Conservation (phyloP, 164 flowering plant genomes). For the Piper betle region DNA sequence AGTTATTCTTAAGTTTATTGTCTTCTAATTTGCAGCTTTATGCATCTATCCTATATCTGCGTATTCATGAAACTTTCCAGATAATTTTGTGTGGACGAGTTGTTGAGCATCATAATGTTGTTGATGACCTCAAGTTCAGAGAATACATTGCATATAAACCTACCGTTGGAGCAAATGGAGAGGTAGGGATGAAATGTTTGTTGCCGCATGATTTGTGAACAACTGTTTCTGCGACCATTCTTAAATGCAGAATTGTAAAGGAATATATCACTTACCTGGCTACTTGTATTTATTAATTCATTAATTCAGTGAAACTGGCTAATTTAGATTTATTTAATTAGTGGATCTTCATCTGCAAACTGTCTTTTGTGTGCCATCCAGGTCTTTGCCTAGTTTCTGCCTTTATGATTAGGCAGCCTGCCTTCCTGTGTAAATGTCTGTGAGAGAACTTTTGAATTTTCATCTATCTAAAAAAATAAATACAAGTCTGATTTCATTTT, state of each 20-base stretch:
- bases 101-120: slow-evolving; percentile 70
- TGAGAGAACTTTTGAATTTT: no score
- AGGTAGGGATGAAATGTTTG: slow-evolving; percentile 32
- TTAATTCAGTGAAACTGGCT: no score
- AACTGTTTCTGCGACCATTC: not conserved
- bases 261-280: not conserved
- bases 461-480: no score
- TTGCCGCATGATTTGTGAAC: not conserved
- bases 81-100: slow-evolving; percentile 59
- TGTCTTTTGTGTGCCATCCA: no score
- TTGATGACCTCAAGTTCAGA: slow-evolving; percentile 53
- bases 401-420: no score
- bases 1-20: not conserved
- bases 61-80: slow-evolving; percentile 49
- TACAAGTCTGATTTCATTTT: no score
- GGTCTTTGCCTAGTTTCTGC: no score
- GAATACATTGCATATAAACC: slow-evolving; percentile 76
- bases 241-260: not conserved
- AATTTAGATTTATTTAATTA: no score
- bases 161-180: slow-evolving; percentile 39
- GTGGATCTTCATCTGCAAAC: not conserved
- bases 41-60: slow-evolving; percentile 70
- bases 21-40: slow-evolving; percentile 30
- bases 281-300: not conserved
- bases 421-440: no score